A percentile compares a stretch with the other conserved stretches of the same genome.
These are phyloP conservation scores for Vigna trinervia DNA, from an alignment of 306 rosid species.

Conservation along the genomic window DNA sequence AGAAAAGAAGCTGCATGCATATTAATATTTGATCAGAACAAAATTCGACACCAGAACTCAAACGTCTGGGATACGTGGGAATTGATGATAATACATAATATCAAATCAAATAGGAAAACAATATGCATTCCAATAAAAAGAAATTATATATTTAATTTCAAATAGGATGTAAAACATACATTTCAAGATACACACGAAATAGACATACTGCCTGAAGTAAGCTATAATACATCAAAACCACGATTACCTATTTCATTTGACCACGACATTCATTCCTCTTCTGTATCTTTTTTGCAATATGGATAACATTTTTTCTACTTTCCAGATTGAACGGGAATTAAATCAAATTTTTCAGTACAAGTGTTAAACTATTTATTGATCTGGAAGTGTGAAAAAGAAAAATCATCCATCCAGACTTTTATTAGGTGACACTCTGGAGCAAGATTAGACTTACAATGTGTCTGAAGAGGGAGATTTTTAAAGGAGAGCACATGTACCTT, in stretches of 20 bases:
- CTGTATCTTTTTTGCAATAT: constrained; percentile 22
- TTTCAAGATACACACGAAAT: constrained; percentile 6
- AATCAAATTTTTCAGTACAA: constrained; percentile 13
- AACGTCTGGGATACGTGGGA: constrained; percentile 9
- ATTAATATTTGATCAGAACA: constrained; percentile 37
- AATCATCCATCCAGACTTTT: constrained; percentile 17
- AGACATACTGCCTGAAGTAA: constrained; percentile 1
- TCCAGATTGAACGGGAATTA: constrained; percentile 31
- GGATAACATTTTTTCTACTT: constrained; percentile 12
- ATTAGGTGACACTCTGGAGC: constrained; percentile 35
- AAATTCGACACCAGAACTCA: constrained; percentile 32
- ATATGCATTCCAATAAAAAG: not conserved
- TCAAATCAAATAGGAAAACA: not conserved
- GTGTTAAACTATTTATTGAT: constrained; percentile 9
- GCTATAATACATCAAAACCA: constrained; percentile 30
- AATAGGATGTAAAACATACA: constrained; percentile 20
- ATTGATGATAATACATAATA: constrained; percentile 7
- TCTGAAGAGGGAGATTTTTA: constrained; percentile 20
- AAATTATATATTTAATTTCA: constrained; percentile 22
- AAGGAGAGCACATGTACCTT: constrained; percentile 64
- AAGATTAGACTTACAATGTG: constrained; percentile 17
- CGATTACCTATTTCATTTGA: constrained; percentile 26
- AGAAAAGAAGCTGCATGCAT: constrained; percentile 72
- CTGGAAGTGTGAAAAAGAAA: not conserved
- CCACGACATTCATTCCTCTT: constrained; percentile 1